Base-by-base conservation (phyloP, 2,329 filamentous ascomycete species). In the Fusarium tricinctum region DNA sequence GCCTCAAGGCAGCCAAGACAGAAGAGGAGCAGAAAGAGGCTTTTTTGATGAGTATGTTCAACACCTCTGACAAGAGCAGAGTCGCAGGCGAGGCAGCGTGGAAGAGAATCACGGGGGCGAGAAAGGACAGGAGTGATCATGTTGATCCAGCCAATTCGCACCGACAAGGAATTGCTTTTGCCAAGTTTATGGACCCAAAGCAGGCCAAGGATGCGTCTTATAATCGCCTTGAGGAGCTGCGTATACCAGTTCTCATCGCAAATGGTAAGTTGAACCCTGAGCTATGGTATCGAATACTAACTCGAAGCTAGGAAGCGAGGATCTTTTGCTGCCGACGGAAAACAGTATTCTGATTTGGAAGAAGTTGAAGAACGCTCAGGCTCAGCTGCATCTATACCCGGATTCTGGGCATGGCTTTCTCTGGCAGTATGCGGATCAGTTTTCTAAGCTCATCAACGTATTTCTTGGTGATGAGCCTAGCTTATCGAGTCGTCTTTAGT, bases 281-380 rank as follows among this genome's bases (percentile, higher is more conserved):
- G 14, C 9, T 13, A 4, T 30, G 3, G 5, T 3, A 8, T 14
- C 14, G 14, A 12, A 28, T 19, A 12, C 49, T 58, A 14, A 66
- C 66, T 33, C 4, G 6, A 26, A 7, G 22, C 2, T 14, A 79
- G 76, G 79, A 46, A 74, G 73, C 52, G 68, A 80, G 44, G 79
- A 78, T 66, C 43, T 79, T 35, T 52, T 80, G 20, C 43, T 78
- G 6, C 79, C 80, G 6, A 79, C 76, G 0, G 76, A 77, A 23
- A 80, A 81, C 42, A 81, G 78, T 58, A 76, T 77, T 14, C 40
- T 79, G 17, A 72, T 81, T 72, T 80, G 79, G 76, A 74, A 75
- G 49, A 78, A 76, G 65, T 48, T 81, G 42, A 75, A 71, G 40
- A 70, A 74, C 26, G 63, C 69, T 5, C 66, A 73, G 17, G 76